Percentiles rank a stretch among this genome's conserved stretches.
These are phyloP conservation scores for Oidium heveae DNA, from an alignment of 2,329 filamentous ascomycete species.

Conservation along the genomic window DNA sequence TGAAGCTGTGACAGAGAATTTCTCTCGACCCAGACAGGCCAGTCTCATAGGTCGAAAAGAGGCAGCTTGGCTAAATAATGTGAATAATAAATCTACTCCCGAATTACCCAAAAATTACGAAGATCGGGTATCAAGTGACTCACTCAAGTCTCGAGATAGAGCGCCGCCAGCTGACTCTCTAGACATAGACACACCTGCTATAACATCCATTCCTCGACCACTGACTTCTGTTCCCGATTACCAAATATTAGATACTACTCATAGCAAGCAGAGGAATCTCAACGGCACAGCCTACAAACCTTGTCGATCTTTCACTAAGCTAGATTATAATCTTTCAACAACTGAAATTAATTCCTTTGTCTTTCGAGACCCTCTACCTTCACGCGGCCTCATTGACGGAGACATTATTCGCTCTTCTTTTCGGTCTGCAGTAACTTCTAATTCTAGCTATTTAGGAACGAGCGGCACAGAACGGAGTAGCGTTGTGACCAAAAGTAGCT, in stretches of 20 bases:
- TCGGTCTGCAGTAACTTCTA: constrained; percentile 32
- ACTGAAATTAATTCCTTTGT: constrained; percentile 1
- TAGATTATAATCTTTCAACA: constrained; percentile 10
- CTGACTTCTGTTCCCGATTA: constrained; percentile 10
- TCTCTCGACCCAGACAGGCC: constrained; percentile 11
- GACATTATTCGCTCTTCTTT: constrained; percentile 28
- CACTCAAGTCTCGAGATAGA: constrained; percentile 7
- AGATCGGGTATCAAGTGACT: background rate
- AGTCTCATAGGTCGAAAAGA: constrained; percentile 10
- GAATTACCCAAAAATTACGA: background rate
- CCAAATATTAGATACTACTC: constrained; percentile 10
- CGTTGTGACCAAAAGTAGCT: constrained; percentile 55
- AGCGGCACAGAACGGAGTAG: constrained; percentile 60
- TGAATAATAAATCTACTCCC: background rate
- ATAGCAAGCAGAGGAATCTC: constrained; percentile 11
- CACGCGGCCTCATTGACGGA: constrained; percentile 8
- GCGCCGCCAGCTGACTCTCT: constrained; percentile 11
- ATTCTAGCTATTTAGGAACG: constrained; percentile 31
- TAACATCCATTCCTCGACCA: constrained; percentile 6
- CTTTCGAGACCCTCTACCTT: constrained; percentile 9
- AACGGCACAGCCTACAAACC: constrained; percentile 8
- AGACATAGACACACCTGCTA: constrained; percentile 1
- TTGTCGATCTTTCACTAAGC: constrained; percentile 5
- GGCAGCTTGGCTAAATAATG: constrained; percentile 4
- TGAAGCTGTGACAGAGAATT: constrained; percentile 7